Evolutionary conservation across 1,139 yeast species (phyloP).

Genomic region (Pneumocystis wakefieldiae): DNA sequence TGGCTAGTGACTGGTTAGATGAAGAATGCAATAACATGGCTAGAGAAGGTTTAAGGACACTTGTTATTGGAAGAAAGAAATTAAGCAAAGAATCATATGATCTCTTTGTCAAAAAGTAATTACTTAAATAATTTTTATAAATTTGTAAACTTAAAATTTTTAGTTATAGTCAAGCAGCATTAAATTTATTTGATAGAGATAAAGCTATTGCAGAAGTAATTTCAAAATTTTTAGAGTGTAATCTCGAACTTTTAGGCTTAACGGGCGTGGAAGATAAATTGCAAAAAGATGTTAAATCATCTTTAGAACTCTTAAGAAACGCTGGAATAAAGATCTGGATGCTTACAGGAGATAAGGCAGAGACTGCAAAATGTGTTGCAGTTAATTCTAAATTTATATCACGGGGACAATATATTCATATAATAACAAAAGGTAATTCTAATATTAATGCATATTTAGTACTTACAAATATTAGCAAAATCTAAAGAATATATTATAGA

Average conservation of each 20-base stretch:
- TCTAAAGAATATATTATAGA: constrained; percentile 50
- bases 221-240: constrained; percentile 56
- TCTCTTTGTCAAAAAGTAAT: constrained; percentile 42
- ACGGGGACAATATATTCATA: constrained; percentile 86
- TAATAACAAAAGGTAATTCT: constrained; percentile 43
- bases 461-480: constrained; percentile 11
- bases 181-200: constrained; percentile 63
- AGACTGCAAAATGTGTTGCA: constrained; percentile 93
- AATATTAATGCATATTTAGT: constrained; percentile 20
- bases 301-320: constrained; percentile 79
- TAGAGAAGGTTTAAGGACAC: constrained; percentile 87
- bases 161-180: constrained; percentile 41
- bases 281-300: constrained; percentile 78
- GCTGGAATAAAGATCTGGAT: constrained; percentile 98
- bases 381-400: constrained; percentile 83
- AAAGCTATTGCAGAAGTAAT: constrained; percentile 64
- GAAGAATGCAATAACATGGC: constrained; percentile 98
- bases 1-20: constrained; percentile 84
- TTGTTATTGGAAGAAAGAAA: constrained; percentile 76
- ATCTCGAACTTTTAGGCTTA: constrained; percentile 72
- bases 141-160: background rate
- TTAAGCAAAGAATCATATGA: constrained; percentile 41
- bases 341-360: constrained; percentile 98
- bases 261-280: constrained; percentile 96
- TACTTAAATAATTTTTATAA: background rate